phyloP scores from a whole-genome alignment of 108 stramenopile genomes.

The Schizochytrium sp. region DNA sequence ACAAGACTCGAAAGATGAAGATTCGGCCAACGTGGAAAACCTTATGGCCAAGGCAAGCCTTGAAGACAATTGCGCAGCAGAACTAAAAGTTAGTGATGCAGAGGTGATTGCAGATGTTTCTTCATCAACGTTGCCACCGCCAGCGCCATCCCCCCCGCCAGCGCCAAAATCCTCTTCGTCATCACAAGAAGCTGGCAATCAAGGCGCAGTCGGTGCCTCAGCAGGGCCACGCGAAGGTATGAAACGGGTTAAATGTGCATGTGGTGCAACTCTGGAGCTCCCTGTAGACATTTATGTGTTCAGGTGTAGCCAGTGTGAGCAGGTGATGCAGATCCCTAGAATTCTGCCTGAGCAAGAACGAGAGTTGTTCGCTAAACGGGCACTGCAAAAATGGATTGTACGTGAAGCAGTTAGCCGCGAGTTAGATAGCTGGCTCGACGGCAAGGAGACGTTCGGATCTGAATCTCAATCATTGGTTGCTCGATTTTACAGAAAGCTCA shows the following conservation, averaged over 20 bases:
- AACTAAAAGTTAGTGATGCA: no score
- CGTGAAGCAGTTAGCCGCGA: conserved; percentile 50
- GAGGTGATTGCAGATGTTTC: no score
- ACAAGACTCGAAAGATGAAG: no score
- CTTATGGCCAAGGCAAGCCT: no score
- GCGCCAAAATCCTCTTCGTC: no score
- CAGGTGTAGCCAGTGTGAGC: conserved; percentile 4
- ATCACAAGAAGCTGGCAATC: no score
- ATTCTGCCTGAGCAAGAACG: background rate
- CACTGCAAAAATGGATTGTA: conserved; percentile 22
- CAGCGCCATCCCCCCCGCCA: no score
- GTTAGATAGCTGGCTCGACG: conserved; percentile 49
- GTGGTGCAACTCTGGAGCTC: conserved; percentile 1
- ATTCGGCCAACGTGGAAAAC: no score
- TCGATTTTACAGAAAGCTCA: conserved; percentile 5
- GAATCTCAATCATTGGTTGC: conserved; percentile 41
- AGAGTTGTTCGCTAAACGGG: background rate
- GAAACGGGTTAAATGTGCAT: background rate
- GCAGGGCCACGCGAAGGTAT: background rate
- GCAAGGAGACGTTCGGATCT: conserved; percentile 14
- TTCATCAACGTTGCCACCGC: no score
- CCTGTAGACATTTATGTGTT: conserved; percentile 34
- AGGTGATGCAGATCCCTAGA: conserved; percentile 15
- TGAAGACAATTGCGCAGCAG: no score
- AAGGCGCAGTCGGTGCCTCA: no score